A percentile compares a stretch with the other conserved stretches of the same genome.
Conservation (phyloP, 169 alveolate species). For the Cryptosporidium muris region DNA sequence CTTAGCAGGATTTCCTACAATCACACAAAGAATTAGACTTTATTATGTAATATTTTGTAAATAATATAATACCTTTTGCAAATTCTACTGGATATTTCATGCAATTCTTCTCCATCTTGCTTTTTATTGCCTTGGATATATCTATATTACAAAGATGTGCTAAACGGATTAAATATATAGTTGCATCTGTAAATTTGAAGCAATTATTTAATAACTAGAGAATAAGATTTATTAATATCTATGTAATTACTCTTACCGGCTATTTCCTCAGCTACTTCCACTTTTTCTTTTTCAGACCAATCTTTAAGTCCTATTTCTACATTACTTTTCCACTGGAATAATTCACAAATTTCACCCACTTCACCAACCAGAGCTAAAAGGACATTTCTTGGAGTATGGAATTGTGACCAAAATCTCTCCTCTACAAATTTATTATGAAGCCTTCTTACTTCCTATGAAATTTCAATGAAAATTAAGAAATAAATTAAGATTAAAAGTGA, state of each 20-base stretch:
- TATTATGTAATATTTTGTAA: too few relatives aligned
- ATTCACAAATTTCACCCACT: not conserved
- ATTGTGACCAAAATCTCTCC: not conserved
- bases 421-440: not conserved
- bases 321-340: not conserved
- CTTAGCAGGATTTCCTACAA: too few relatives aligned
- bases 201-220: not conserved
- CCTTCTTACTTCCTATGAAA: not conserved
- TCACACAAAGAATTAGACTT: too few relatives aligned
- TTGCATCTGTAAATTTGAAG: not conserved
- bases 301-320: not conserved
- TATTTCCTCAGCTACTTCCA: not conserved
- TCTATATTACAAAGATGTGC: not conserved
- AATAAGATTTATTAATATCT: not conserved
- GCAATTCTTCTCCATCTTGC: not conserved
- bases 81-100: not conserved
- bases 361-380: not conserved
- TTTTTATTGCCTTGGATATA: not conserved
- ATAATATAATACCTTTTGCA: not conserved
- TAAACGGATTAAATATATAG: not conserved
- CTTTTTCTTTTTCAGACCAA: not conserved
- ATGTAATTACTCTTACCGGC: not conserved
- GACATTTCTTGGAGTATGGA: not conserved
- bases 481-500: not conserved
- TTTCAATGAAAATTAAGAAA: not conserved